These are phyloP conservation scores for Lactifluus piperatus DNA, from an alignment of 768 basidiomycete genomes.

Conservation along the genomic window DNA sequence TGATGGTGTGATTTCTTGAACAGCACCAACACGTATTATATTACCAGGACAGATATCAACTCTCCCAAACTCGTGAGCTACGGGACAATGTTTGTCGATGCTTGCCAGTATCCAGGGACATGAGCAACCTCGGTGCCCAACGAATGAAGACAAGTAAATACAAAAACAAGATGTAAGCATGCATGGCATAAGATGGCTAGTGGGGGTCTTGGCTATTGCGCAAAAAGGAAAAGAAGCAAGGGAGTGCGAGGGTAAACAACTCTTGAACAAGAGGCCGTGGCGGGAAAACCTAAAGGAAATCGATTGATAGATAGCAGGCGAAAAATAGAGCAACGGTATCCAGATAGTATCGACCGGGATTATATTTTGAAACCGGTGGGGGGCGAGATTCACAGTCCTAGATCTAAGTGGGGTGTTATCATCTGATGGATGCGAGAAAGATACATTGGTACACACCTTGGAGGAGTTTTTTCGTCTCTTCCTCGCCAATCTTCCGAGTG, in stretches of 20 bases:
- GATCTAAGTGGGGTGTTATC: slow-evolving; percentile 1
- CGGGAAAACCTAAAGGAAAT: background rate
- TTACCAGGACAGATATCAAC: background rate
- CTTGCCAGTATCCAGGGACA: background rate
- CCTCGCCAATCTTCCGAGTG: slow-evolving; percentile 68
- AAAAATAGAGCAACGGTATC: slow-evolving; percentile 13
- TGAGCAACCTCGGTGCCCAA: background rate
- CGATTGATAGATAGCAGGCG: background rate
- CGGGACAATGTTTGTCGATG: background rate
- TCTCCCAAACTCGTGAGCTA: background rate
- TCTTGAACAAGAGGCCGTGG: background rate
- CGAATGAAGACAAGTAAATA: slow-evolving; percentile 6
- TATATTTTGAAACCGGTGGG: background rate
- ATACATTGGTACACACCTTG: slow-evolving; percentile 46
- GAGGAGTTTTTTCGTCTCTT: slow-evolving; percentile 61
- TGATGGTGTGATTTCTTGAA: background rate
- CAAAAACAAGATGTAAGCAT: slow-evolving; percentile 1
- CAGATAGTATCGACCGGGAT: background rate
- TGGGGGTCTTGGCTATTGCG: background rate
- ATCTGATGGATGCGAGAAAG: background rate
- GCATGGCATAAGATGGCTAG: background rate
- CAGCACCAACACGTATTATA: background rate
- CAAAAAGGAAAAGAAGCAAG: background rate
- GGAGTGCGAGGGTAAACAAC: background rate
- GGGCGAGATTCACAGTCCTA: slow-evolving; percentile 11